Percentiles rank a stretch among this genome's conserved stretches.
Evolutionary conservation across 192 early-diverging fungal genomes (phyloP).

Genomic region (Coemansia sp.): DNA sequence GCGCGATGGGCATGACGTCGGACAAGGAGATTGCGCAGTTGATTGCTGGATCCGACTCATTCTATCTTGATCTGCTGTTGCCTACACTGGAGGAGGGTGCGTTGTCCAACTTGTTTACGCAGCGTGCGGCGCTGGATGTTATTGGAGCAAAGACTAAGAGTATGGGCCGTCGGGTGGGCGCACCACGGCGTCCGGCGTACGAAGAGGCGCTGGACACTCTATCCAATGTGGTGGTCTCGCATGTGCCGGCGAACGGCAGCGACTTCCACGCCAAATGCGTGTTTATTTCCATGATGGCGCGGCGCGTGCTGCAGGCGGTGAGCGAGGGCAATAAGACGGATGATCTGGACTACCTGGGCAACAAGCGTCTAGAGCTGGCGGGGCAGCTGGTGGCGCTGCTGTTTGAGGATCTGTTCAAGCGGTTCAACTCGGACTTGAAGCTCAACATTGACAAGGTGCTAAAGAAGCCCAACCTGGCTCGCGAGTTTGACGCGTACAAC

Average conservation of each 20-base stretch:
- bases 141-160: conserved; percentile 77
- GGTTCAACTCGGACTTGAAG: conserved; percentile 84
- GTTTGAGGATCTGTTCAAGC: conserved; percentile 98
- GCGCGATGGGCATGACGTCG: conserved; percentile 91
- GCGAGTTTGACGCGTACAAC: conserved; percentile 85
- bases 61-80: conserved; percentile 78
- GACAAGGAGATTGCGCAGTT: conserved; percentile 95
- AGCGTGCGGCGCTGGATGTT: conserved; percentile 88
- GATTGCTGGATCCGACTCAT: conserved; percentile 82
- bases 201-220: conserved; percentile 90
- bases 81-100: conserved; percentile 86
- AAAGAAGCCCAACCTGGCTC: conserved; percentile 82
- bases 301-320: conserved; percentile 85
- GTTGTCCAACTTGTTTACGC: conserved; percentile 75
- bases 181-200: conserved; percentile 55
- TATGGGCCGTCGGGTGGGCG: conserved; percentile 57
- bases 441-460: conserved; percentile 87
- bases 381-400: conserved; percentile 90
- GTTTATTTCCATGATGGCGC: conserved; percentile 91
- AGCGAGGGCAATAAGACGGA: conserved; percentile 79
- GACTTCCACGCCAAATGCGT: conserved; percentile 92
- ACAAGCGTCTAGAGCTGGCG: conserved; percentile 97
- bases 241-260: conserved; percentile 78
- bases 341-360: conserved; percentile 97
- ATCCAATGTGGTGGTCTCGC: conserved; percentile 65